Base-by-base conservation (phyloP, 306 rosid genomes). In the Prosopis cineraria region DNA sequence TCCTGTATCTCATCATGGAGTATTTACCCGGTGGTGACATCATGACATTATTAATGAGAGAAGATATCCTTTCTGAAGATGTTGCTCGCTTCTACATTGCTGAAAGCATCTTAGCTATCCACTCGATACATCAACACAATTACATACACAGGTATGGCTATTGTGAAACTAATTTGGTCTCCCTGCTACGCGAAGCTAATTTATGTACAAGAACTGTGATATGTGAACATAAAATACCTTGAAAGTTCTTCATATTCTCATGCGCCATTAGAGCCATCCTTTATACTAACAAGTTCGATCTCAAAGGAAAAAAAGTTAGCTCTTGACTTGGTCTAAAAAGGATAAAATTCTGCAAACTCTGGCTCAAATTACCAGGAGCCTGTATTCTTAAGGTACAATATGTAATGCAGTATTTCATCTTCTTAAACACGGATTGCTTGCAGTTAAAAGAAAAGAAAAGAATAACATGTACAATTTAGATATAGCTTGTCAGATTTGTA, bases 11-110 rank as follows among this genome's bases (percentile, higher is more conserved):
- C 74, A 96, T 96, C 83, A 93, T 96, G 99, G 99, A 96, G 86
- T 96, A 96, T 82, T 87, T 96, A 86, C 99, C 97, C 66, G 99
- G 99, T 74, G 99, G 99, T 72, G 99, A 96, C 85, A 96, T 93
- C 41, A 96, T 96, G 99, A 96, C 99, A 72, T 85, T 96, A 81
- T 72, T 96, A 82, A 96, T 96, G 99, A 96, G 99, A 74, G 97
- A 96, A 87, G 99, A 96, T 85, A 83, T 83, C 79, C 94, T 96
- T 79, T 90, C 99, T 44, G 99, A 93, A 85, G 90, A 93, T 68
- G 91, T 91, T 87, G 97, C 98, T 33, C 86, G 97, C 19, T 96
- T 96, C 86, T 96, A 96, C 86, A 93, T 93, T 34, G 99, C 93
- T n/a, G 97, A 96, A 90, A 91, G 99, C 88, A 83, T 93, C 84